Base-by-base conservation (phyloP, 768 basidiomycete species). In the Nevesoporus exiguus region DNA sequence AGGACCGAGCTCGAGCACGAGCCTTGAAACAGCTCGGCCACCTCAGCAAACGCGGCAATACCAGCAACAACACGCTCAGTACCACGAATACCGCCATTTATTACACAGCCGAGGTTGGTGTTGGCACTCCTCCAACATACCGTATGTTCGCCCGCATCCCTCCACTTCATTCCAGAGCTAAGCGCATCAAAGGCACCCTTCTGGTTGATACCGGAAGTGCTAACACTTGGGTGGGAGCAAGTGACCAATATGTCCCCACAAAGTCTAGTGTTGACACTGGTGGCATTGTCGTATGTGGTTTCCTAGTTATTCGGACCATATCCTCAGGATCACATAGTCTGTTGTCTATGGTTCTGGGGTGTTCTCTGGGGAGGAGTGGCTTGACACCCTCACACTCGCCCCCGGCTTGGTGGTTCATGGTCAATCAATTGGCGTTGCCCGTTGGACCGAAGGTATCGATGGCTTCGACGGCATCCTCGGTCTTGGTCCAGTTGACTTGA, bases 381-480 rank as follows among this genome's bases (percentile, higher is more conserved):
- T 47, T 15, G 62, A 64, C 27, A 64, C 52, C 3, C 11, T 63
- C 33, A 47, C 51, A 0, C 49, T 64, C 7, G 8, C 40, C 2
- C 36, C 50, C 8, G 39, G 33, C 24, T 37, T 60, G 36, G 47
- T 59, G 17, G 30, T 62, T 15, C 8, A 27, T 13, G 33, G 51
- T 1, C 77, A 79, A 58, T 65, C 64, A 14, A 73, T 78, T 10
- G 61, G 75, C 9, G 70, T 71, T 41, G 75, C 77, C 1, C 47
- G 56, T 3, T 47, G 31, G 7, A 43, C 65, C 14, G 0, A 17
- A 1, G 73, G 71, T 13, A 67, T 73, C 29, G 15, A 52, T n/a
- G 70, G 59, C n/a, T 59, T 77, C 10, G 75, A 77, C 36, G 77
- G 77, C 7, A 73, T 77, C 45, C 67, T 78, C 10, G 61, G 77